phyloP scores from a whole-genome alignment of 2,329 filamentous ascomycete species.

The Hypoxylon sp. region DNA sequence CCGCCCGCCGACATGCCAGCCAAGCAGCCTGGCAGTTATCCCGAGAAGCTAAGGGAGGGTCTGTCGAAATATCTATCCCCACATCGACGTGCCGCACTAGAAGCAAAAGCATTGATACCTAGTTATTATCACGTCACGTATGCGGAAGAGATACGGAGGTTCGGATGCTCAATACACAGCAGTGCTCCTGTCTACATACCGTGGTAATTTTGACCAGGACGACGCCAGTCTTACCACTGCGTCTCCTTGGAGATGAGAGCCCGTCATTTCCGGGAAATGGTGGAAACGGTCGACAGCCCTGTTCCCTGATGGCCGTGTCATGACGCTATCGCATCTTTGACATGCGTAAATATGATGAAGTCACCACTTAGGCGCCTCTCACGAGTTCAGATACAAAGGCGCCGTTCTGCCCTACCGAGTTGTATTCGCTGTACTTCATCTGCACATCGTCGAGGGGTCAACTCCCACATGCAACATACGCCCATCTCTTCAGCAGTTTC shows the following conservation, averaged over 20 bases:
- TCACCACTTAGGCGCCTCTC: constrained; percentile 33
- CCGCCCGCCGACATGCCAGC: too few species aligned
- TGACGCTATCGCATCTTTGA: constrained; percentile 31
- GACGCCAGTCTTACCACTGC: neutral
- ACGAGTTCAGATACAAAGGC: constrained; percentile 26
- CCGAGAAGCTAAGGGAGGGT: too few species aligned
- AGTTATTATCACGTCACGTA: too few species aligned
- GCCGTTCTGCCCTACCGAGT: neutral
- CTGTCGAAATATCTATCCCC: too few species aligned
- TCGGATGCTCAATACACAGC: neutral
- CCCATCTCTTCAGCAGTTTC: neutral
- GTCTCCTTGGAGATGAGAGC: neutral
- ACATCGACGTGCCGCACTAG: neutral
- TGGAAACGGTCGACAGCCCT: neutral
- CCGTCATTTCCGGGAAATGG: neutral
- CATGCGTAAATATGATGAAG: constrained; percentile 38
- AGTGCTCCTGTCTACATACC: neutral
- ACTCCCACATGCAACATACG: neutral
- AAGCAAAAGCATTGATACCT: neutral
- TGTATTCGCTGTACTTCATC: neutral
- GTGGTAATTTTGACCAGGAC: neutral
- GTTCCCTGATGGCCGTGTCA: neutral
- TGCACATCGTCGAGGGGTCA: neutral
- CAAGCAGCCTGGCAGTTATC: too few species aligned
- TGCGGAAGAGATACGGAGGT: neutral